Evolutionary conservation across 129 eudicot species (phyloP).

Genomic region (Tagetes patula): DNA sequence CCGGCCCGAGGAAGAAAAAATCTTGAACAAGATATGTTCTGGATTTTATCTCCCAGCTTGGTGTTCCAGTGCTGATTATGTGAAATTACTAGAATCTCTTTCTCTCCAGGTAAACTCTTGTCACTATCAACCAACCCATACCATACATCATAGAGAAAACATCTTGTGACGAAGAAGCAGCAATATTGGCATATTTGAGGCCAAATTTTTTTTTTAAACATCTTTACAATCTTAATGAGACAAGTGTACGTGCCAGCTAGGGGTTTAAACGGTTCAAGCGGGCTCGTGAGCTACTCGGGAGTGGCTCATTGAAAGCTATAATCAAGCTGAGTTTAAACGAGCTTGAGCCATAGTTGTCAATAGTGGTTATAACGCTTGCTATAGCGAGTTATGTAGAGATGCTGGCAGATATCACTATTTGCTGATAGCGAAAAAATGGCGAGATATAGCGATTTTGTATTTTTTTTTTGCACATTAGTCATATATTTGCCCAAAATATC

Average conservation of each 20-base stretch:
- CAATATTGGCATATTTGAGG: background rate
- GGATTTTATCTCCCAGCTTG: slow-evolving; percentile 80
- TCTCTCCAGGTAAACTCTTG: slow-evolving; percentile 58
- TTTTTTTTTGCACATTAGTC: no score
- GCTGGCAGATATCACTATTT: no score
- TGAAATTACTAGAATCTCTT: slow-evolving; percentile 59
- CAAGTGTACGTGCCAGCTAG: background rate
- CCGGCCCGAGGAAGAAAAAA: slow-evolving; percentile 56
- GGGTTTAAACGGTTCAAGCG: no score
- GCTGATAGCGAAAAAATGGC: no score
- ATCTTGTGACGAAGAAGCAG: background rate
- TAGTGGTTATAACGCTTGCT: no score
- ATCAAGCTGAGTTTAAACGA: no score
- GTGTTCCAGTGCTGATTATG: slow-evolving; percentile 87
- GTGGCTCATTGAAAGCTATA: no score
- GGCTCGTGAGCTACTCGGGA: no score
- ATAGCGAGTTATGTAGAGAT: no score
- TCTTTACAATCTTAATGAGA: background rate
- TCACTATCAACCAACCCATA: background rate
- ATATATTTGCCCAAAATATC: no score
- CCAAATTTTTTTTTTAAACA: background rate
- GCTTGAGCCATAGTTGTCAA: no score
- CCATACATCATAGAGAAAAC: background rate
- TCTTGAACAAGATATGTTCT: slow-evolving; percentile 62
- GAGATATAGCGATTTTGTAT: no score